Conservation (phyloP, 495 filamentous ascomycete genomes). For the Podospora australis region DNA sequence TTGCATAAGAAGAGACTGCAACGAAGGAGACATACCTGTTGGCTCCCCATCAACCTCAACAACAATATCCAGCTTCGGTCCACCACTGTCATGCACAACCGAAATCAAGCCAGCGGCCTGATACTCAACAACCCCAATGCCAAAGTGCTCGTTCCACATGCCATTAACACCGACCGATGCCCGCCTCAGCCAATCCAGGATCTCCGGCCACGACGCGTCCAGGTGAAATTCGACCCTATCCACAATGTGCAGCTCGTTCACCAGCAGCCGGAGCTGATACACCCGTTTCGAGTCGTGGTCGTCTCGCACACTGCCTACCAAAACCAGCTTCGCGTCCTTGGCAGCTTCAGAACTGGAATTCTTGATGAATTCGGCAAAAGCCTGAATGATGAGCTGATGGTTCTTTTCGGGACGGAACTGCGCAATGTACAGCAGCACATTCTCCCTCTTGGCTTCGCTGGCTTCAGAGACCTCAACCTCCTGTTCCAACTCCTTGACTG, state of each 20-base stretch:
- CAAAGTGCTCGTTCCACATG: slow-evolving; percentile 99
- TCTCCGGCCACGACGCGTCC: slow-evolving; percentile 80
- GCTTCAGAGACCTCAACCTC: slow-evolving; percentile 60
- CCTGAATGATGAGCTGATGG: slow-evolving; percentile 72
- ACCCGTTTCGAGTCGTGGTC: slow-evolving; percentile 77
- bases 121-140: slow-evolving; percentile 97
- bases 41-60: slow-evolving; percentile 65
- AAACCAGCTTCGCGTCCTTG: slow-evolving; percentile 59
- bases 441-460: slow-evolving; percentile 61
- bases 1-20: not conserved
- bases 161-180: slow-evolving; percentile 84
- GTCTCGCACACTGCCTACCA: slow-evolving; percentile 85
- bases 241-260: slow-evolving; percentile 79
- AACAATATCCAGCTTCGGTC: slow-evolving; percentile 90
- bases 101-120: slow-evolving; percentile 88
- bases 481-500: slow-evolving; percentile 71
- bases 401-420: slow-evolving; percentile 98
- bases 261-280: slow-evolving; percentile 81
- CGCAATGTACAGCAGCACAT: slow-evolving; percentile 79
- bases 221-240: slow-evolving; percentile 79
- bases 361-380: slow-evolving; percentile 67
- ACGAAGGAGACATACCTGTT: slow-evolving; percentile 48
- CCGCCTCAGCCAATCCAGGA: slow-evolving; percentile 66
- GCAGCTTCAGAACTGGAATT: slow-evolving; percentile 31
- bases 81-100: slow-evolving; percentile 87